Evolutionary conservation across 306 rosid species (phyloP).

Genomic region (Malus sieversii): DNA sequence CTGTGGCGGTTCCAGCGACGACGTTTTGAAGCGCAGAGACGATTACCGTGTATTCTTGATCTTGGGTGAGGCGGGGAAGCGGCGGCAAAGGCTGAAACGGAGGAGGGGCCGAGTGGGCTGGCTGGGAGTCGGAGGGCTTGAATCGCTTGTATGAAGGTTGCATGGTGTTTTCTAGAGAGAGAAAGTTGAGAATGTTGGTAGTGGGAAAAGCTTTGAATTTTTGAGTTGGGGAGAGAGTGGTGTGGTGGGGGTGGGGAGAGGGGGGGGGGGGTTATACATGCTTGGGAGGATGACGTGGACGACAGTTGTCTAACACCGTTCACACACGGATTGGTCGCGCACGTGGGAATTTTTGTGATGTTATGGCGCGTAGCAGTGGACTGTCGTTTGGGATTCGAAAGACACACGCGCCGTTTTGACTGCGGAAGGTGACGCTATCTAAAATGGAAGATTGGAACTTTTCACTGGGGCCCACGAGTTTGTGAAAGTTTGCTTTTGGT

Average conservation of each 20-base stretch:
- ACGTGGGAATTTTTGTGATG: background rate
- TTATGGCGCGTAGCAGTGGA: background rate
- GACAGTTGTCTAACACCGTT: constrained; percentile 34
- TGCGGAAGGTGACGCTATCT: background rate
- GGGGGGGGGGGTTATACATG: constrained; percentile 22
- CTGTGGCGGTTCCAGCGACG: constrained; percentile 45
- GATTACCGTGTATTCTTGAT: constrained; percentile 63
- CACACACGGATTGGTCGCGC: constrained; percentile 17
- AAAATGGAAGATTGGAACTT: background rate
- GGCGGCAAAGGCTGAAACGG: background rate
- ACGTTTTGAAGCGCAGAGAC: constrained; percentile 72
- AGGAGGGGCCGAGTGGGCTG: background rate
- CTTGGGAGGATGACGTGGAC: constrained; percentile 31
- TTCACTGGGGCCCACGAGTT: background rate
- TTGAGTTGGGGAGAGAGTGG: background rate
- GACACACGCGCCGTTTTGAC: background rate
- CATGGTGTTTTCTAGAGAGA: constrained; percentile 17
- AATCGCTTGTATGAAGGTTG: constrained; percentile 14
- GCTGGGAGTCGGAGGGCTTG: background rate
- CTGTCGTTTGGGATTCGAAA: background rate
- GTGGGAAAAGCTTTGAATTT: background rate
- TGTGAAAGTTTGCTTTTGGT: background rate
- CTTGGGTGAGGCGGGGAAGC: constrained; percentile 33
- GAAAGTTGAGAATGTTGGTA: background rate
- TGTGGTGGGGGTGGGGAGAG: no score